phyloP scores from a whole-genome alignment of 1,284 basidiomycete species.

The Moesziomyces aphidis region DNA sequence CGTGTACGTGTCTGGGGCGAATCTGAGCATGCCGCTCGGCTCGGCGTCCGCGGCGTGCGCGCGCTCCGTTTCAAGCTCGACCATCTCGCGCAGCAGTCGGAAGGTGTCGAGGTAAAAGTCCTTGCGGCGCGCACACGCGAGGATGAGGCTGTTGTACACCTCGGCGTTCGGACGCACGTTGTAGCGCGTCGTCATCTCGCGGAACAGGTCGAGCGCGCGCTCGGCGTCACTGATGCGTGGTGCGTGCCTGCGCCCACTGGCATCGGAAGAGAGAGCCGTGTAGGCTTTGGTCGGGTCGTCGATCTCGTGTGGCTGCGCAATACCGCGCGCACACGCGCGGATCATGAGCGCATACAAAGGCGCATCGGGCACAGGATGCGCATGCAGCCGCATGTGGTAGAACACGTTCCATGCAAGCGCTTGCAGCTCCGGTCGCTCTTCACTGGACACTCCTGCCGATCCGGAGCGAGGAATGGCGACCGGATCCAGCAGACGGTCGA shows the following conservation, averaged over 20 bases:
- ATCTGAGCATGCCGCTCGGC: constrained; percentile 55
- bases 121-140: constrained; percentile 73
- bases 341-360: constrained; percentile 88
- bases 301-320: constrained; percentile 69
- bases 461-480: background rate
- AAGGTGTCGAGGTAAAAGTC: constrained; percentile 61
- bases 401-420: constrained; percentile 82
- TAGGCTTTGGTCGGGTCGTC: constrained; percentile 19
- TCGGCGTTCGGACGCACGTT: constrained; percentile 75
- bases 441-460: constrained; percentile 6
- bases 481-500: constrained; percentile 45
- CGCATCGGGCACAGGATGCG: constrained; percentile 83
- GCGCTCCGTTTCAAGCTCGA: constrained; percentile 81
- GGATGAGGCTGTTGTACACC: constrained; percentile 85
- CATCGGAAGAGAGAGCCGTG: background rate
- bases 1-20: constrained; percentile 77
- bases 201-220: constrained; percentile 90
- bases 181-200: constrained; percentile 83
- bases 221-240: constrained; percentile 77
- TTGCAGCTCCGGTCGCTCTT: constrained; percentile 39
- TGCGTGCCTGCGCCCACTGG: background rate
- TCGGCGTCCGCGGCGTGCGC: constrained; percentile 75
- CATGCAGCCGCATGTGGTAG: constrained; percentile 92
- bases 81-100: constrained; percentile 72
- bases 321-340: constrained; percentile 78